phyloP scores from a whole-genome alignment of 164 flowering plant genomes.

The Aristolochia fimbriata region DNA sequence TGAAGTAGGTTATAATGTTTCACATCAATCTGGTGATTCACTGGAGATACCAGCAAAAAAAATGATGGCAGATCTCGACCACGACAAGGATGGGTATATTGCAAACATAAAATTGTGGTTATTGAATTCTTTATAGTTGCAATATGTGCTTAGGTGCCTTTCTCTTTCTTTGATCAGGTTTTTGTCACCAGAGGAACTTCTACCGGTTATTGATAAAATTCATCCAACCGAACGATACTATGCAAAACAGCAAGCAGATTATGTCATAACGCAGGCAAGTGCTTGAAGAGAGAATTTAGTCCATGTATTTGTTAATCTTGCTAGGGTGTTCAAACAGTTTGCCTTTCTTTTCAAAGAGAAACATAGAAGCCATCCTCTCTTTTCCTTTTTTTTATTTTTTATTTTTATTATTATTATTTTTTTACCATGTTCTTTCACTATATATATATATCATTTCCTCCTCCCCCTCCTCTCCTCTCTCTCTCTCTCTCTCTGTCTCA shows the following conservation, averaged over 20 bases:
- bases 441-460: no score
- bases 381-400: no score
- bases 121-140: background rate
- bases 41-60: conserved; percentile 61
- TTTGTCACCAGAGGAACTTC: conserved; percentile 61
- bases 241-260: conserved; percentile 95
- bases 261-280: conserved; percentile 73
- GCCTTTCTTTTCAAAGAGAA: no score
- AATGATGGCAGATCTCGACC: conserved; percentile 71
- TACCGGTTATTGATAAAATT: conserved; percentile 71
- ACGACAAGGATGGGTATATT: conserved; percentile 78
- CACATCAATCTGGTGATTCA: conserved; percentile 39
- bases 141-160: conserved; percentile 1
- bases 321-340: no score
- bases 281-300: no score
- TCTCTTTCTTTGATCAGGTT: conserved; percentile 23
- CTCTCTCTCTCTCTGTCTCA: no score
- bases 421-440: no score
- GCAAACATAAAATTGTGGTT: background rate
- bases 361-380: no score
- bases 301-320: no score
- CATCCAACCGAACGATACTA: conserved; percentile 92
- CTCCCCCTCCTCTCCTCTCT: no score
- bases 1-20: conserved; percentile 49
- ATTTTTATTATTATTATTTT: no score